Evolutionary conservation across 108 stramenopile genomes (phyloP).

Genomic region (Thalassiosira profunda): DNA sequence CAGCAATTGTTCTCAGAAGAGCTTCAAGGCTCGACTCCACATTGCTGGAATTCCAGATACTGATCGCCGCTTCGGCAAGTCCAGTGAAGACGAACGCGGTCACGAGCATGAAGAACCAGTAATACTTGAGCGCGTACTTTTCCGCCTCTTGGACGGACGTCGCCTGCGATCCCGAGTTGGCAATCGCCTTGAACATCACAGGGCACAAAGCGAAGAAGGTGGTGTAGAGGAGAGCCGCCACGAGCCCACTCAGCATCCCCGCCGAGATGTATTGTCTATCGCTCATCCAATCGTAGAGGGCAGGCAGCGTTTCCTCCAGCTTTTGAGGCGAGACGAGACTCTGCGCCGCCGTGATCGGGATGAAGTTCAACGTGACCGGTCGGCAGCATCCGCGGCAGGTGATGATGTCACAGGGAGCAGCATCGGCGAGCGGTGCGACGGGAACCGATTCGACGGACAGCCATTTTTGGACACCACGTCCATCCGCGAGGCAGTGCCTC

Average conservation of each 20-base stretch:
- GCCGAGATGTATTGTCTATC: slow-evolving; percentile 32
- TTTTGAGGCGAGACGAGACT: slow-evolving; percentile 52
- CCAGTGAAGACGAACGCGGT: slow-evolving; percentile 82
- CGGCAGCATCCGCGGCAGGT: slow-evolving; percentile 87
- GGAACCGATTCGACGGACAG: slow-evolving; percentile 60
- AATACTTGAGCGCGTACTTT: slow-evolving; percentile 76
- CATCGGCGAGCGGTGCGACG: slow-evolving; percentile 88
- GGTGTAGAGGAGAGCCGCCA: slow-evolving; percentile 70
- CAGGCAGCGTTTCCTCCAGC: slow-evolving; percentile 54
- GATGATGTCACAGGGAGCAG: slow-evolving; percentile 72
- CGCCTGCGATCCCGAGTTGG: slow-evolving; percentile 85
- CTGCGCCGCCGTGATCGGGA: slow-evolving; percentile 33
- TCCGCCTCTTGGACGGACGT: slow-evolving; percentile 73
- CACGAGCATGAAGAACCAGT: slow-evolving; percentile 89
- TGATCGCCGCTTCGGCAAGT: slow-evolving; percentile 60
- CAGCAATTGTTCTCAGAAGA: slow-evolving; percentile 59
- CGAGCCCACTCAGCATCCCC: slow-evolving; percentile 64
- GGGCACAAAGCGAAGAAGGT: slow-evolving; percentile 85
- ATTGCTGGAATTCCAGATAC: slow-evolving; percentile 57
- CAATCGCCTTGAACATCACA: slow-evolving; percentile 87
- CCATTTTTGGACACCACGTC: slow-evolving; percentile 81
- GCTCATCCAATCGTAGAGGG: slow-evolving; percentile 40
- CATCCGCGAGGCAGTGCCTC: slow-evolving; percentile 81
- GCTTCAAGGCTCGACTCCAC: slow-evolving; percentile 47
- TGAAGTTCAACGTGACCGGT: slow-evolving; percentile 86